Percentiles rank a stretch among this genome's conserved stretches.
Conservation (phyloP, 768 basidiomycete genomes). For the Leccinum ochraceum region DNA sequence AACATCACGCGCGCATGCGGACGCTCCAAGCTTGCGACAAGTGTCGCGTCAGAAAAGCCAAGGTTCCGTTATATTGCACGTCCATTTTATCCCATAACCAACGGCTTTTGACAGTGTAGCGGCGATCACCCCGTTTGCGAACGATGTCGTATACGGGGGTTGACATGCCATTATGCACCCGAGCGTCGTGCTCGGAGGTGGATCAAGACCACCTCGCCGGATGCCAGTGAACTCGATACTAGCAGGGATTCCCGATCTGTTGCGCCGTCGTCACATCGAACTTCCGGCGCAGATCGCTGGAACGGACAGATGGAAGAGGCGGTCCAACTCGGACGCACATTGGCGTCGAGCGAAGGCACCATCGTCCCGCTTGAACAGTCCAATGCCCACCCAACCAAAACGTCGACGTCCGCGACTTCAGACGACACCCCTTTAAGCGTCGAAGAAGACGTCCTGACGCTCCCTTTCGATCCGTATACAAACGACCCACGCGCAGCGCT, state of each 20-base stretch:
- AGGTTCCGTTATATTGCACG: conserved; percentile 43
- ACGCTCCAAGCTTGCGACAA: conserved; percentile 78
- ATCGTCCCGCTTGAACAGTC: background rate
- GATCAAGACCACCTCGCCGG: background rate
- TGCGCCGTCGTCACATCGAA: background rate
- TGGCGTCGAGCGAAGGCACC: background rate
- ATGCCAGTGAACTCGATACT: background rate
- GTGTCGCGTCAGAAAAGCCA: conserved; percentile 71
- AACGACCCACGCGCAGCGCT: conserved; percentile 53
- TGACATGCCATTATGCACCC: conserved; percentile 66
- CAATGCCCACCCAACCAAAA: background rate
- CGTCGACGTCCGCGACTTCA: background rate
- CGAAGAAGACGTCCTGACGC: background rate
- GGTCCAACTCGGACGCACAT: background rate
- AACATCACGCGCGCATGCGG: conserved; percentile 58
- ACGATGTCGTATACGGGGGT: conserved; percentile 58
- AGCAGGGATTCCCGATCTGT: background rate
- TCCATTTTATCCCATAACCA: too few relatives aligned
- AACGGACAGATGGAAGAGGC: background rate
- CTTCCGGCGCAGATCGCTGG: too few relatives aligned
- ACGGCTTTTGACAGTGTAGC: conserved; percentile 51
- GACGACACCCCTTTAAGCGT: background rate
- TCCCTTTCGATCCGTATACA: conserved; percentile 31
- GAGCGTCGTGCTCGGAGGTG: conserved; percentile 43
- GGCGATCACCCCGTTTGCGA: conserved; percentile 71